These are phyloP conservation scores for Daedaleopsis sinensis DNA, from an alignment of 768 basidiomycete species.

Conservation along the genomic window DNA sequence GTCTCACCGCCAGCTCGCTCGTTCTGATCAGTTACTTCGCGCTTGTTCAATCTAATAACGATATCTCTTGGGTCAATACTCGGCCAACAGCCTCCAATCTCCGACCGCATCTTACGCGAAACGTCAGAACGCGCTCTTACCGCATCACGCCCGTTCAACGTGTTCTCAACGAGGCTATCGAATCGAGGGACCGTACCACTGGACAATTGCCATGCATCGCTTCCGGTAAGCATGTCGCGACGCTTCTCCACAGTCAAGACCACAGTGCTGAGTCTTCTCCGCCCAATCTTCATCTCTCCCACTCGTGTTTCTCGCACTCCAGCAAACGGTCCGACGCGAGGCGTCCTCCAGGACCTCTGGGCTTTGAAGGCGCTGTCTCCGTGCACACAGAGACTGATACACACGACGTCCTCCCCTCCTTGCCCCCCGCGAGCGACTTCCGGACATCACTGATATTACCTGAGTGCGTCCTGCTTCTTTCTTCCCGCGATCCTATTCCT, in stretches of 20 bases:
- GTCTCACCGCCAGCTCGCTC: constrained; percentile 10
- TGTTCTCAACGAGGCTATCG: constrained; percentile 64
- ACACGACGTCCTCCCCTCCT: constrained; percentile 49
- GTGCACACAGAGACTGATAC: constrained; percentile 24
- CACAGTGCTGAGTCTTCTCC: constrained; percentile 20
- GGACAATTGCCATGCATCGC: constrained; percentile 60
- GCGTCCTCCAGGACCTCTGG: constrained; percentile 46
- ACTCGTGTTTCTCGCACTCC: constrained; percentile 18
- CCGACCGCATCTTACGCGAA: constrained; percentile 20
- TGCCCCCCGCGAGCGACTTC: constrained; percentile 76
- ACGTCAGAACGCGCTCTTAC: constrained; percentile 16
- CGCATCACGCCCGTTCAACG: constrained; percentile 48
- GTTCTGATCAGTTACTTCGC: constrained; percentile 25
- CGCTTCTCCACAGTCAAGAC: constrained; percentile 26
- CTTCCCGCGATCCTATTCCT: constrained; percentile 15
- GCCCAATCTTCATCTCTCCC: constrained; percentile 7
- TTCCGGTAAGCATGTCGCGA: constrained; percentile 66
- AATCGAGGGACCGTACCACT: constrained; percentile 22
- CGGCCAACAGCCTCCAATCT: neutral
- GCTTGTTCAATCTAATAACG: no score
- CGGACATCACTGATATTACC: constrained; percentile 86
- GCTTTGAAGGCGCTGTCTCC: constrained; percentile 33
- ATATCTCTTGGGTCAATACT: no score
- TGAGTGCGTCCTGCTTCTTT: constrained; percentile 58
- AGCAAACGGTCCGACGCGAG: constrained; percentile 83